Conservation (phyloP, 768 basidiomycete species). For the Harrya chromipes region DNA sequence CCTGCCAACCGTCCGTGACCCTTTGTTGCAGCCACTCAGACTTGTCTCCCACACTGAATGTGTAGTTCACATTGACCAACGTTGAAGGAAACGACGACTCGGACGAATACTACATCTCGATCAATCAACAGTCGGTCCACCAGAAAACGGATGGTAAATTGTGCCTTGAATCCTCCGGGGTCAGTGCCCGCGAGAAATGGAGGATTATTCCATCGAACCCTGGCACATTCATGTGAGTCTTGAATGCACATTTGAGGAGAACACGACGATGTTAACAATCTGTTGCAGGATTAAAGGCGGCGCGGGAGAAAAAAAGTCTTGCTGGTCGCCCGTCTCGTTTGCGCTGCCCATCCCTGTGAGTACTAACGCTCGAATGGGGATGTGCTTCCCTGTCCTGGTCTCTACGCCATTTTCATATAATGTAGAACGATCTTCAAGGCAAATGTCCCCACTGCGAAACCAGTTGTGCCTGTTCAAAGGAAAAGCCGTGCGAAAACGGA, state of each 20-base stretch:
- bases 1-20: not conserved
- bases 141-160: not conserved
- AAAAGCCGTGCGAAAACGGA: fast-evolving
- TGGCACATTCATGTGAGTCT: not conserved
- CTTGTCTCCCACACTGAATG: not conserved
- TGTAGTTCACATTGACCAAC: not conserved
- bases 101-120: not conserved
- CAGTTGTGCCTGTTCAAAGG: not conserved
- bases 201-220: not conserved
- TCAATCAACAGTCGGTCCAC: not conserved
- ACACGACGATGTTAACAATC: not conserved
- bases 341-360: not conserved
- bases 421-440: no score
- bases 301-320: not conserved
- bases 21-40: not conserved
- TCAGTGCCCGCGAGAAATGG: not conserved
- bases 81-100: not conserved
- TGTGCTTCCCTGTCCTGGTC: no score
- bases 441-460: not conserved
- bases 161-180: not conserved
- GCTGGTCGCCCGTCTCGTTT: not conserved
- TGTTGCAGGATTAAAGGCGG: not conserved
- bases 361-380: no score
- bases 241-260: no score
- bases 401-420: no score